phyloP scores from a whole-genome alignment of 2,329 filamentous ascomycete species.

The Trichoderma guizhouense region DNA sequence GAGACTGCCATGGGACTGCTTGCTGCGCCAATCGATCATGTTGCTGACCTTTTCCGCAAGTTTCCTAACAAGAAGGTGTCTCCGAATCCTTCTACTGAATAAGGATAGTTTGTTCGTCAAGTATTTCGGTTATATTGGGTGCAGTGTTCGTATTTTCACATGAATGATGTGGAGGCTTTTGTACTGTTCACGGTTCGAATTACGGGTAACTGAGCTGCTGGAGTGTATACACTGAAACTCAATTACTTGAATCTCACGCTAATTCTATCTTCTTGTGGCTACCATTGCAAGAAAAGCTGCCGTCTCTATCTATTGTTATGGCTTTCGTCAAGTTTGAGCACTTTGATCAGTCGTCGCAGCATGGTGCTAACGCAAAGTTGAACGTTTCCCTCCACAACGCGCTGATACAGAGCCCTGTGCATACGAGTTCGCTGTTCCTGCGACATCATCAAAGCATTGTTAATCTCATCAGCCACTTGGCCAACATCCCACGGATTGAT shows the following conservation, averaged over 20 bases:
- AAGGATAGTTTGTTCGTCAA: not conserved
- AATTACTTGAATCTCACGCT: not conserved
- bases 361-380: slow-evolving; percentile 1
- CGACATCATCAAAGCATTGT: slow-evolving; percentile 74
- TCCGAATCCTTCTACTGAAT: not conserved
- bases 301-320: not conserved
- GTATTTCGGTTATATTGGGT: not conserved
- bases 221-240: not conserved
- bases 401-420: slow-evolving; percentile 50
- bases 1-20: slow-evolving; percentile 31
- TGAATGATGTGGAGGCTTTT: not conserved
- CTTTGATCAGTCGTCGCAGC: not conserved
- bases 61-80: not conserved
- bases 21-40: not conserved
- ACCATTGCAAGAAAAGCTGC: not conserved
- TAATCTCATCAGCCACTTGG: slow-evolving; percentile 77
- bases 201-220: not conserved
- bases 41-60: not conserved
- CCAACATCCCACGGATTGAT: slow-evolving; percentile 93
- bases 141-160: not conserved
- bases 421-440: slow-evolving; percentile 61
- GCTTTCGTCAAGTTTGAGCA: slow-evolving; percentile 28
- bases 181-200: no score
- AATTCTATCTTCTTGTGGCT: not conserved
- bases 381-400: not conserved